Conservation (phyloP, 768 basidiomycete genomes). For the Ramaria sp. region DNA sequence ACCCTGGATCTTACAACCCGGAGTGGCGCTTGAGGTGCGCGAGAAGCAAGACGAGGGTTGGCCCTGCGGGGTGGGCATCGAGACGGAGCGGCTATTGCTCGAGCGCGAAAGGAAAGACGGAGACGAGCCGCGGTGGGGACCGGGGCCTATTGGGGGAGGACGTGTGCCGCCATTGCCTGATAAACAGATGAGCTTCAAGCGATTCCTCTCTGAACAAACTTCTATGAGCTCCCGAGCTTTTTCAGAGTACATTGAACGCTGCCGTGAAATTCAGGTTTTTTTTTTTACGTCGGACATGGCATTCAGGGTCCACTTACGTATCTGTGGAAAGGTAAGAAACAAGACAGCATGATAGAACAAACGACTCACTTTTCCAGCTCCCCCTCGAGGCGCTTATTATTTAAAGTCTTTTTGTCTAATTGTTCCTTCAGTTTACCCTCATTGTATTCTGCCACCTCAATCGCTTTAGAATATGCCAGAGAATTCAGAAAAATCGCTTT, state of each 20-base stretch:
- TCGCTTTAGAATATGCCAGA: conserved; percentile 67
- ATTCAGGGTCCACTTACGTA: conserved; percentile 37
- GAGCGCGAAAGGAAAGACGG: conserved; percentile 2
- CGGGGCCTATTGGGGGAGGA: background rate
- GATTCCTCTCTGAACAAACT: conserved; percentile 54
- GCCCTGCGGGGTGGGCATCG: conserved; percentile 17
- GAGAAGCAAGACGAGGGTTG: conserved; percentile 6
- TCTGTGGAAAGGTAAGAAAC: conserved; percentile 27
- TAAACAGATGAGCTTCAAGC: conserved; percentile 30
- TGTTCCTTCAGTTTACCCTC: conserved; percentile 54
- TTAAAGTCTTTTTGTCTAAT: conserved; percentile 52
- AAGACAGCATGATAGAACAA: conserved; percentile 15
- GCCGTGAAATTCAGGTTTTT: conserved; percentile 9
- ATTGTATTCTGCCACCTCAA: conserved; percentile 49
- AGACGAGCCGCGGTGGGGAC: background rate
- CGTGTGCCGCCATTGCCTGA: background rate
- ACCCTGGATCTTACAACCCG: conserved; percentile 3
- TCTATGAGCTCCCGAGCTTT: conserved; percentile 63
- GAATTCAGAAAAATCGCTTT: conserved; percentile 79
- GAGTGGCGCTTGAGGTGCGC: conserved; percentile 17
- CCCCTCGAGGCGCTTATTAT: conserved; percentile 48
- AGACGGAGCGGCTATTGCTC: conserved; percentile 20
- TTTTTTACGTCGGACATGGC: background rate
- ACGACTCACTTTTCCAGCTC: conserved; percentile 60
- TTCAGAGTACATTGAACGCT: conserved; percentile 53